Conservation (phyloP, 805 yeast species). For the Jamesozyma jinghongensis region DNA sequence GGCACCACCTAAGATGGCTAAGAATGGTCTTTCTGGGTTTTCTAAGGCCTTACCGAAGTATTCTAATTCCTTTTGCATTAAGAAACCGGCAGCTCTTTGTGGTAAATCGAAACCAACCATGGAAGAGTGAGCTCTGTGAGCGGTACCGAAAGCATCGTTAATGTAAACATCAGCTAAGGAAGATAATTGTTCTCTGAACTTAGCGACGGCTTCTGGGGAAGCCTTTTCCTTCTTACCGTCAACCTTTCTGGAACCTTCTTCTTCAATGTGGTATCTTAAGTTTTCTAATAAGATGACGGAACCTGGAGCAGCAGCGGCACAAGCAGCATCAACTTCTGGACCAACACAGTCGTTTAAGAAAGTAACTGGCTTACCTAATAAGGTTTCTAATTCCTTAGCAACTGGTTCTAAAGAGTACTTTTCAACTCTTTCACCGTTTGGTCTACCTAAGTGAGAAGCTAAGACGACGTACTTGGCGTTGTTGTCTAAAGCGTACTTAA, state of each 20-base stretch:
- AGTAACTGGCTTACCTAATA: slow-evolving; percentile 63
- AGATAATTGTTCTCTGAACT: slow-evolving; percentile 84
- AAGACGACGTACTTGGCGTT: slow-evolving; percentile 85
- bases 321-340: slow-evolving; percentile 72
- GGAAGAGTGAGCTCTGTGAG: slow-evolving; percentile 99
- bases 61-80: slow-evolving; percentile 93
- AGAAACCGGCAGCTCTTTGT: slow-evolving; percentile 97
- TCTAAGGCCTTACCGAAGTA: slow-evolving; percentile 98
- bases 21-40: slow-evolving; percentile 95
- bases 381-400: slow-evolving; percentile 74
- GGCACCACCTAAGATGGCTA: slow-evolving; percentile 99
- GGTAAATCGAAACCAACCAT: slow-evolving; percentile 96
- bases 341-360: slow-evolving; percentile 94
- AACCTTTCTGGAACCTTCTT: slow-evolving; percentile 88
- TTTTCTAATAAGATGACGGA: slow-evolving; percentile 87
- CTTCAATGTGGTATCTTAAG: slow-evolving; percentile 97
- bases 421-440: slow-evolving; percentile 82
- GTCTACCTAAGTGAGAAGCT: slow-evolving; percentile 98
- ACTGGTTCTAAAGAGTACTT: slow-evolving; percentile 93
- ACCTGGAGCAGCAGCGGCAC: slow-evolving; percentile 66
- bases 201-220: slow-evolving; percentile 68
- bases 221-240: slow-evolving; percentile 94
- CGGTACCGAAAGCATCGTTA: slow-evolving; percentile 98
- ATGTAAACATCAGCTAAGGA: slow-evolving; percentile 93
- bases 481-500: slow-evolving; percentile 85